Base-by-base conservation (phyloP, 768 basidiomycete genomes). In the Lactifluus piperatus region DNA sequence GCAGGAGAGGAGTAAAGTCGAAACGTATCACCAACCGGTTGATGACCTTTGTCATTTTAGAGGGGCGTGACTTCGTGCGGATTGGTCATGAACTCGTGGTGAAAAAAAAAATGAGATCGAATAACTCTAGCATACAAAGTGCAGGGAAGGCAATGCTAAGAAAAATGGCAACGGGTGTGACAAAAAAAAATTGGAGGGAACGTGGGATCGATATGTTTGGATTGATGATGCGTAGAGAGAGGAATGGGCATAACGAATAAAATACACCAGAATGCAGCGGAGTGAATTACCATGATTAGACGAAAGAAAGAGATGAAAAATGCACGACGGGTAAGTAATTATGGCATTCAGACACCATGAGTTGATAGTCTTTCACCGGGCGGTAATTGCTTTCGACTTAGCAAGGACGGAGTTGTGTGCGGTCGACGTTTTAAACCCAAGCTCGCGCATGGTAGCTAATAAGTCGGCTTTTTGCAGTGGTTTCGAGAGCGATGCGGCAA, bases 401-500 rank as follows among this genome's bases (percentile, higher is more conserved):
- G 54, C 48, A 48, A 53, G 50, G 22, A 14, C 26, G 20, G 59
- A 36, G 79, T 83, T 65, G 80, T 85, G 46, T 63, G 82, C 77
- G 16, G 87, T 83, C 18, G 88, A 83, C 24, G 88, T 91, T 79
- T 85, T 92, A 80, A 97, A 95, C 27, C 94, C 94, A 57, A 97
- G 79, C 68, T 89, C 85, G 41, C 86, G 85, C 82, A 97, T 86
- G 24, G 75, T 75, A 70, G 83, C 75, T 57, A 94, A 76, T 32
- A 97, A 76, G 70, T 94, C 93, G 24, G 83, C 81, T 73, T 93
- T 93, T 71, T 91, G 86, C 66, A 97, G 74, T 1, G 94, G 94
- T 74, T 97, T 97, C 46, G 88, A 77, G 44, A 97, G 77, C 41
- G 87, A 88, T 1, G 88, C 89, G 13, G 87, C 78, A 68, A 93